Conservation (phyloP, 2,329 filamentous ascomycete genomes). For the Pseudogymnoascus sp. region DNA sequence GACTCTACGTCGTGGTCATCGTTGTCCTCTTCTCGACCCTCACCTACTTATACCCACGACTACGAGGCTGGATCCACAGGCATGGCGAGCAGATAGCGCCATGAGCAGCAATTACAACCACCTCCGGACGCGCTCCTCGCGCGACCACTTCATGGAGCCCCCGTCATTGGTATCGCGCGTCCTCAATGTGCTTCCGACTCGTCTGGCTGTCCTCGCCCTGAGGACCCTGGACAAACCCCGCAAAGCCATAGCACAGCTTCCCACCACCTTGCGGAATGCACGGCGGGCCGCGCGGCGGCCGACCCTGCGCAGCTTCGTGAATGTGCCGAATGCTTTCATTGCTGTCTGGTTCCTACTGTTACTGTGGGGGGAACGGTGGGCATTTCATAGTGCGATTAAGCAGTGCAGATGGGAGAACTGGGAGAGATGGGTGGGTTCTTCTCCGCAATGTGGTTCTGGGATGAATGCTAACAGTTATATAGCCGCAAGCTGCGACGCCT, state of each 20-base stretch:
- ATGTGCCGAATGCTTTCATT: slow-evolving; percentile 61
- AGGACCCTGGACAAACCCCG: slow-evolving; percentile 18
- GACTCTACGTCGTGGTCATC: neutral
- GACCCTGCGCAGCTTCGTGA: slow-evolving; percentile 41
- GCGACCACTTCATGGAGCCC: slow-evolving; percentile 23
- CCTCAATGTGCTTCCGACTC: slow-evolving; percentile 18
- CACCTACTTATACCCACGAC: neutral
- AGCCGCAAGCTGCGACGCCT: slow-evolving; percentile 72
- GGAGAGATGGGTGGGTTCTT: slow-evolving; percentile 76
- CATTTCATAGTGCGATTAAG: slow-evolving; percentile 63
- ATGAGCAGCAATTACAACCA: slow-evolving; percentile 6
- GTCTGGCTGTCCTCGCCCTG: slow-evolving; percentile 20
- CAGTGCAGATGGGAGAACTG: slow-evolving; percentile 76
- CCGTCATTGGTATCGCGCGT: slow-evolving; percentile 23
- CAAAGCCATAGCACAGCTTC: slow-evolving; percentile 10
- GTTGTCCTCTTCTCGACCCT: slow-evolving; percentile 5
- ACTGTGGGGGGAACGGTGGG: slow-evolving; percentile 77
- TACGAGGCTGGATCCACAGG: slow-evolving; percentile 1
- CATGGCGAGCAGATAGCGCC: slow-evolving; percentile 5
- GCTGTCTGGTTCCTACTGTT: slow-evolving; percentile 68
- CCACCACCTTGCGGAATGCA: neutral
- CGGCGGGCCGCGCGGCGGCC: slow-evolving; percentile 1
- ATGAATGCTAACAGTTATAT: slow-evolving; percentile 15
- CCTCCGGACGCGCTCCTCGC: slow-evolving; percentile 16
- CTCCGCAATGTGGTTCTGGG: neutral